Percentiles rank a stretch among this genome's conserved stretches.
Evolutionary conservation across 2,329 filamentous ascomycete species (phyloP).

Genomic region (Botrytis cinerea): DNA sequence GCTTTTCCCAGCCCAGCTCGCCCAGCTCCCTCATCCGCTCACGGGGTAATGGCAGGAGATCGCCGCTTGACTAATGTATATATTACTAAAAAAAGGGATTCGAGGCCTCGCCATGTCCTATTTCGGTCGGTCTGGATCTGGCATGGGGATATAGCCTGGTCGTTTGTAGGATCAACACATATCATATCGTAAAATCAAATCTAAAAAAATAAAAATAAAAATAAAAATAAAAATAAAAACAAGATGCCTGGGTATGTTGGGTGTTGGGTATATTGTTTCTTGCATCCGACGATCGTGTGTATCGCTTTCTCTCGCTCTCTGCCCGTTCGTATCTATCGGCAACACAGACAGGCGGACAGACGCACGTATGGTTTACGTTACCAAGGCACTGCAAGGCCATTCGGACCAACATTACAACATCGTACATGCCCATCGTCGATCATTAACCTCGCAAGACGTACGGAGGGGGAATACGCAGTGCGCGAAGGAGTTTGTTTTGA

Average conservation of each 20-base stretch:
- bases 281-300: not conserved
- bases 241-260: not conserved
- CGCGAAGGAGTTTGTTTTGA: not conserved
- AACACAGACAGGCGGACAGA: not conserved
- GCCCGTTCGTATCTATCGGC: not conserved
- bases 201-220: too few species aligned
- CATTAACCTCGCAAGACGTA: not conserved
- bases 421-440: not conserved
- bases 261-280: not conserved
- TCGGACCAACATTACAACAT: not conserved
- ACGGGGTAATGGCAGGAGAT: not conserved
- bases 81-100: not conserved
- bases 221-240: too few species aligned
- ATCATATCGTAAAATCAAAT: too few species aligned
- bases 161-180: not conserved
- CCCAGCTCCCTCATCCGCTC: not conserved
- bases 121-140: constrained; percentile 9
- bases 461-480: not conserved
- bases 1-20: not conserved
- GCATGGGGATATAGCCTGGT: not conserved
- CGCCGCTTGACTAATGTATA: not conserved
- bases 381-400: not conserved
- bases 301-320: not conserved
- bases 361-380: not conserved
- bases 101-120: constrained; percentile 7